Base-by-base conservation (phyloP, 345 rosid genomes). In the Turnera subulata region DNA sequence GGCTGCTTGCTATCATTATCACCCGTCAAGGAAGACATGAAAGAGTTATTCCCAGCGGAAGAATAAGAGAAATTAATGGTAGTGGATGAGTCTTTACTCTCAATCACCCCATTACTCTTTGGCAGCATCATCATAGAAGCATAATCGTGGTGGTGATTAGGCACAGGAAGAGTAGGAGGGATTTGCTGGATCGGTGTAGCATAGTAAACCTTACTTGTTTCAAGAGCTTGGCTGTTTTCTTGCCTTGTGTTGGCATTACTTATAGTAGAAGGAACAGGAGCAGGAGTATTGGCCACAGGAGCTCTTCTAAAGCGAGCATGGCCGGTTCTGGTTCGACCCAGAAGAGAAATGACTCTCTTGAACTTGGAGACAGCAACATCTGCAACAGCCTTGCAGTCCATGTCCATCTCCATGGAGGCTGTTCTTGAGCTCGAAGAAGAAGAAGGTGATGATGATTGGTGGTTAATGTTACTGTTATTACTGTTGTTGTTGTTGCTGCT, bases 231-330 rank as follows among this genome's bases (percentile, higher is more conserved):
- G 35, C 5, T 29, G 8, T 29, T 8, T 29, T 58, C 70, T 49
- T 55, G 25, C 6, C 46, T 26, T 70, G 42, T 29, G 35, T n/a
- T n/a, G n/a, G n/a, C n/a, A n/a, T n/a, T n/a, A n/a, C n/a, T n/a
- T n/a, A 8, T 29, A 21, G 12, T 10, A 16, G 6, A 5, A 46
- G 10, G 11, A 17, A 18, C 19, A 33, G 37, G 46, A 20, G 50
- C 17, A 12, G 49, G 52, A 11, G 67, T 15, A 18, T 29, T 29
- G 35, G 55, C n/a, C 9, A 63, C 43, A 20, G 89, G 89, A 1
- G 82, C 88, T 64, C 82, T 57, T 60, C 95, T 71, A 65, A 92
- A 92, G 20, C 98, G 84, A 47, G 98, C 96, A 56, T 89, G 98
- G 15, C 98, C 96, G 13, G 84, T 83, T 73, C 91, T 83, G 16